phyloP scores from a whole-genome alignment of 225 moss, liverwort and hornwort genomes.

The Sphagnum contortum region DNA sequence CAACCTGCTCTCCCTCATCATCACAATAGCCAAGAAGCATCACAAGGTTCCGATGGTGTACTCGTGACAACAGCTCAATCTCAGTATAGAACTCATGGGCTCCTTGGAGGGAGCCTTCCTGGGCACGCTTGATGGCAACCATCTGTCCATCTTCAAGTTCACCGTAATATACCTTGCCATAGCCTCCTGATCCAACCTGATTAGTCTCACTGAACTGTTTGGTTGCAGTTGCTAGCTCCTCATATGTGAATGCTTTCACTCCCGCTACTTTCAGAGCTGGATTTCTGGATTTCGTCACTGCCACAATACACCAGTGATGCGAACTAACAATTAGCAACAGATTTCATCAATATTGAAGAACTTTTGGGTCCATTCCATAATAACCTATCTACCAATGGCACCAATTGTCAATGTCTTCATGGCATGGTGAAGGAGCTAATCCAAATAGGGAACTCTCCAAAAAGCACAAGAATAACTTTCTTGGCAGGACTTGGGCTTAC shows the following conservation, averaged over 20 bases:
- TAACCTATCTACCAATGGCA: too few species aligned
- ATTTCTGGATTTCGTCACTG: constrained; percentile 23
- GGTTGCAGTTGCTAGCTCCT: constrained; percentile 45
- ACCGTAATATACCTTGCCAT: constrained; percentile 59
- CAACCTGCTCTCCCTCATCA: constrained; percentile 61
- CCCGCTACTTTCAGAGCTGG: constrained; percentile 40
- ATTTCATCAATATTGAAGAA: too few species aligned
- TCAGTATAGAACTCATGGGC: constrained; percentile 63
- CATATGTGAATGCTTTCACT: constrained; percentile 35
- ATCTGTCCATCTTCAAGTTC: constrained; percentile 16
- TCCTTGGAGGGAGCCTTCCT: constrained; percentile 48
- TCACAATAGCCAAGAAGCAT: constrained; percentile 56
- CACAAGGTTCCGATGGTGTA: constrained; percentile 65
- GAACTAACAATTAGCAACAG: not conserved
- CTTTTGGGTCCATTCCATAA: too few species aligned
- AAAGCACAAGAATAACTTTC: too few species aligned
- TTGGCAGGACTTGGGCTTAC: too few species aligned
- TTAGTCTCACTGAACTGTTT: constrained; percentile 33
- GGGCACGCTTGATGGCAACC: constrained; percentile 62
- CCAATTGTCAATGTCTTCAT: too few species aligned
- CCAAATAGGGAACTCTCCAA: too few species aligned
- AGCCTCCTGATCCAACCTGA: constrained; percentile 50
- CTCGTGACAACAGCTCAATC: constrained; percentile 61
- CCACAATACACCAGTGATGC: constrained; percentile 7
- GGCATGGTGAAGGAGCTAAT: too few species aligned